Base-by-base conservation (phyloP, 768 basidiomycete species). In the Panellus pusillus region DNA sequence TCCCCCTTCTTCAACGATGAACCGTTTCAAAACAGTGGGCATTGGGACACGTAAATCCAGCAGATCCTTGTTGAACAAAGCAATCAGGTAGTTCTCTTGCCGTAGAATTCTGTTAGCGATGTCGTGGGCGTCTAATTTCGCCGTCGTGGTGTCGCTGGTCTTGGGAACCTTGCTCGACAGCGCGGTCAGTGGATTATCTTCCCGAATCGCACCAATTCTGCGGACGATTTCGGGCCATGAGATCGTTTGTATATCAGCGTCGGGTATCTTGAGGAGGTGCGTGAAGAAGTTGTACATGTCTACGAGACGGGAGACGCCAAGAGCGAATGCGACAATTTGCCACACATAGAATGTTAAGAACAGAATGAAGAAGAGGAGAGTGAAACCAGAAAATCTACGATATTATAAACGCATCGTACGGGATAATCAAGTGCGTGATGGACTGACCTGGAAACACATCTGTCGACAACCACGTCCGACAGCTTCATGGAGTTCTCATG, bases 281-380 rank as follows among this genome's bases (percentile, higher is more conserved):
- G 93, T 96, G 73, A 93, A 99, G 70, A 99, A 99, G 42, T 85
- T 82, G 68, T 97, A 94, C 90, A 98, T 95, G 63, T 94, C 90
- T 54, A 91, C 78, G 44, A 99, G 78, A n/a, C 87, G 82, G 55
- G 82, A 74, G 44, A 95, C 76, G 50, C 86, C 85, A 39, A 92
- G 63, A 27, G 80, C 79, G 67, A 93, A 99, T 12, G 84, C 75
- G 62, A 86, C 77, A 39, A 97, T 83, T 69, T 96, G 91, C 87
- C 92, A 96, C 19, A 82, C 66, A 69, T 96, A 98, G 69, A 94
- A 94, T 0, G 84, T 80, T n/a, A 82, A 80, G 68, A 98, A 94
- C 14, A 89, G 77, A 52, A 93, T 62, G 69, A 93, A 90, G 67
- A 93, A 87, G n/a, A 96, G 65, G 2, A 91, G 70, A 1, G 91